Evolutionary conservation across 352 stramenopile genomes (phyloP), one percentile per base, ranked within the genome.

Genomic region (Pythium dissimile): DNA sequence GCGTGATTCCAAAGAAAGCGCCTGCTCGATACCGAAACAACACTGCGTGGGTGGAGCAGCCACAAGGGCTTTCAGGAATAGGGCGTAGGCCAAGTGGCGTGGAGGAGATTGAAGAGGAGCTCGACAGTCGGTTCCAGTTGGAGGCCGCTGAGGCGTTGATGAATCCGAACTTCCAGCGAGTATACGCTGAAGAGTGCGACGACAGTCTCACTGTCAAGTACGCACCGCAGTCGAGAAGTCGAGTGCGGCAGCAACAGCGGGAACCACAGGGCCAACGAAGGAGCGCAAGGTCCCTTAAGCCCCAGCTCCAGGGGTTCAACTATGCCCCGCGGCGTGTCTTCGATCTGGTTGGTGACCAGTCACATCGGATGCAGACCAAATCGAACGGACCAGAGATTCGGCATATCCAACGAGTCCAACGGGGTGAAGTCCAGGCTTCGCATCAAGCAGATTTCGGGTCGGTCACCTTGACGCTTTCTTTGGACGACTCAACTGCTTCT

Each of bases 131-230:
- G 3, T 85, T 88, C 37, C 66, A 80, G n/a, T 70, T 68, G 0
- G 75, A 87, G 35, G 47, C 61, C 4, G 70, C 71, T 0, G 77
- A 90, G 34, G 80, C 80, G 53, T 54, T 89, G 13, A 86, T 93
- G 75, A 86, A 87, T 44, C 77, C 78, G 15, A 89, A 92, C 59
- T 93, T 88, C 42, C 75, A 89, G 59, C 82, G 66, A 43, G 81
- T 88, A 52, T 93, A 93, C 49, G 87, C 75, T 28, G 77, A 91
- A 48, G 84, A 93, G 46, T 91, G 79, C 54, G 71, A 84, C 23
- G 81, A 91, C 59, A 92, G 84, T 51, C 67, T 81, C 60, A 77
- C 84, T 32, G 84, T 86, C 54, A 85, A 84, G 60, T 88, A 88
- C 60, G 59, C 70, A 18, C 66, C 74, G 32, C 48, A 66, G 34